These are phyloP conservation scores for Fusarium nygamai DNA, from an alignment of 2,329 filamentous ascomycete genomes.

Conservation along the genomic window DNA sequence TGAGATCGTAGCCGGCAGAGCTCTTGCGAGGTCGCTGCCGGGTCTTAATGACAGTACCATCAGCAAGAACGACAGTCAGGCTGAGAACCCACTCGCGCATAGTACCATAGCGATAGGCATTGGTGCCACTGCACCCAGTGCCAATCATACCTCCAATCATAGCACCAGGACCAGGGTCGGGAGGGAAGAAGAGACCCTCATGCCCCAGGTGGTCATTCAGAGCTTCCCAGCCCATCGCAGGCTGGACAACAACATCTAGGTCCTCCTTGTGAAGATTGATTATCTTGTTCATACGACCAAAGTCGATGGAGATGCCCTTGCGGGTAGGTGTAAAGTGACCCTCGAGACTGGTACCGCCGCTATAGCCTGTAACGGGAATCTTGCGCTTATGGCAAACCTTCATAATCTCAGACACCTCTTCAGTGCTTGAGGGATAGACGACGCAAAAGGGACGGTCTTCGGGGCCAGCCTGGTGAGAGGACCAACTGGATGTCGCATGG, in stretches of 20 bases:
- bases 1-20: constrained; percentile 91
- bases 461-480: constrained; percentile 62
- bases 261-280: constrained; percentile 80
- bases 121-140: constrained; percentile 80
- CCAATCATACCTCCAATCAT: constrained; percentile 93
- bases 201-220: constrained; percentile 81
- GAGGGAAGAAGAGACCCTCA: constrained; percentile 88
- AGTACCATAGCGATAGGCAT: constrained; percentile 91
- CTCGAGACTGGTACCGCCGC: constrained; percentile 88
- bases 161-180: constrained; percentile 88
- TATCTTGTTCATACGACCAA: constrained; percentile 85
- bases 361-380: constrained; percentile 89
- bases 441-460: constrained; percentile 72
- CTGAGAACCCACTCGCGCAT: constrained; percentile 95
- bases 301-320: constrained; percentile 87
- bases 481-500: constrained; percentile 72
- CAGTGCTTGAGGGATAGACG: constrained; percentile 79
- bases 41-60: constrained; percentile 91
- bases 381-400: constrained; percentile 83
- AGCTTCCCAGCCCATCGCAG: constrained; percentile 85
- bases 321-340: constrained; percentile 87
- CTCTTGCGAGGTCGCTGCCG: constrained; percentile 88
- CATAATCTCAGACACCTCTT: constrained; percentile 88
- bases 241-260: constrained; percentile 80
- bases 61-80: constrained; percentile 87